Conservation (phyloP, 768 basidiomycete genomes). For the Tubosaeta sp. region DNA sequence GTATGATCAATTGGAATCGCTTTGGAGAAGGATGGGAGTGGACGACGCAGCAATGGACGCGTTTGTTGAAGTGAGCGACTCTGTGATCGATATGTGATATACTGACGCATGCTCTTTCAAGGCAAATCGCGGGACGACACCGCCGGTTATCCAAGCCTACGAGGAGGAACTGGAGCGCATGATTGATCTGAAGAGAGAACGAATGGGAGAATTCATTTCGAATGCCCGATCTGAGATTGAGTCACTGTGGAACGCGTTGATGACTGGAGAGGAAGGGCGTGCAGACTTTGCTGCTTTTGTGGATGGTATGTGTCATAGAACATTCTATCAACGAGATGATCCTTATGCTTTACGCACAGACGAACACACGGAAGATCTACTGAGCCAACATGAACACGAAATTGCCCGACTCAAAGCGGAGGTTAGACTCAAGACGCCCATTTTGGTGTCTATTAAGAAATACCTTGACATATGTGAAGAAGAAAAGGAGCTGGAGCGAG, state of each 20-base stretch:
- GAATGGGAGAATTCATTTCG: constrained; percentile 79
- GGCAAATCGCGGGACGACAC: constrained; percentile 72
- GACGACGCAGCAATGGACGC: constrained; percentile 77
- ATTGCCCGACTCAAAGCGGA: constrained; percentile 80
- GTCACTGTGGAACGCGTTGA: constrained; percentile 79
- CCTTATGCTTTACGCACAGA: constrained; percentile 39
- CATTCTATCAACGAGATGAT: neutral
- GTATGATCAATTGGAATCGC: constrained; percentile 88
- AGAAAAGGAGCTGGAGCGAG: constrained; percentile 79
- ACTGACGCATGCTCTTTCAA: constrained; percentile 9
- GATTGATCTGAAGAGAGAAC: constrained; percentile 81
- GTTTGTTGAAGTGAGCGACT: constrained; percentile 70
- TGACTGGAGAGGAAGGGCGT: constrained; percentile 79
- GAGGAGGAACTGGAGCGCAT: constrained; percentile 88
- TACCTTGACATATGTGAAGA: constrained; percentile 91
- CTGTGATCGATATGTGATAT: neutral
- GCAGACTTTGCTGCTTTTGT: constrained; percentile 76
- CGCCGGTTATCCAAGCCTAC: constrained; percentile 74
- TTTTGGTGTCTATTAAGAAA: constrained; percentile 74
- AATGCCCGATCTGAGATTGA: constrained; percentile 80
- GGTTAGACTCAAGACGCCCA: constrained; percentile 66
- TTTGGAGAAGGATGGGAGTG: constrained; percentile 87
- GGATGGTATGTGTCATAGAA: constrained; percentile 55
- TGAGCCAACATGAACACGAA: constrained; percentile 82
- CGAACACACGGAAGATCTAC: constrained; percentile 84